Evolutionary conservation across 1,139 yeast genomes (phyloP), one percentile per base, ranked within the genome.

Genomic region (Debaryomyces fabryi): DNA sequence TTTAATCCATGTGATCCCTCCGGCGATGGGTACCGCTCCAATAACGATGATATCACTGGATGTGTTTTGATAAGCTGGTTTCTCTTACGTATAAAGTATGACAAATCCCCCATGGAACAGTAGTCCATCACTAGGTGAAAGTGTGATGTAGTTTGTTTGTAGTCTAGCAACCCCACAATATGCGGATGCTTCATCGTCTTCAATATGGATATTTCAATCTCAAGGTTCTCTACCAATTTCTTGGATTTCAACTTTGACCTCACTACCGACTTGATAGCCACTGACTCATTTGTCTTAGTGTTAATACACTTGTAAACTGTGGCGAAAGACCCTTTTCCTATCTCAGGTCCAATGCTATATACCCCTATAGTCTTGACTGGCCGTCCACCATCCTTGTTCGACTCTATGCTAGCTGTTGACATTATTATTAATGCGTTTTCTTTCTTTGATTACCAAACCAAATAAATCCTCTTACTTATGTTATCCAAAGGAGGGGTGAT

Each of bases 41-140:
- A 79, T 50, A 93, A 74, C 2, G 90, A 82, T 30, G 86, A 84
- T 38, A 92, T 81, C 40, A 88, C 79, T 0, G 97, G 97, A 63
- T 90, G 91, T 3, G 88, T 83, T 54, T 81, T 78, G 27, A 83
- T 80, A 39, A 92, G 72, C 62, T 87, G 91, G 54, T 81, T 81
- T 60, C 93, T 79, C 63, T 83, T 85, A 59, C 89, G 81, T 47
- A 93, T 91, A 58, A 93, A 86, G 61, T 85, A 89, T 0, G 96
- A 88, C 52, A 93, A 76, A 68, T 93, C 99, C 8, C 99, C 99
- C 67, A 93, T 75, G 0, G 97, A 85, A 64, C 99, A 93, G 69
- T 90, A 93, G 64, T 93, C 98, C 98, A 93, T 93, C n/a, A 92
- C 83, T 55, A 93, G 74, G 67, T 90, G 95, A 70, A 91, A 89